Base-by-base conservation (phyloP, 495 filamentous ascomycete genomes). In the Corynascus novoguineensis region DNA sequence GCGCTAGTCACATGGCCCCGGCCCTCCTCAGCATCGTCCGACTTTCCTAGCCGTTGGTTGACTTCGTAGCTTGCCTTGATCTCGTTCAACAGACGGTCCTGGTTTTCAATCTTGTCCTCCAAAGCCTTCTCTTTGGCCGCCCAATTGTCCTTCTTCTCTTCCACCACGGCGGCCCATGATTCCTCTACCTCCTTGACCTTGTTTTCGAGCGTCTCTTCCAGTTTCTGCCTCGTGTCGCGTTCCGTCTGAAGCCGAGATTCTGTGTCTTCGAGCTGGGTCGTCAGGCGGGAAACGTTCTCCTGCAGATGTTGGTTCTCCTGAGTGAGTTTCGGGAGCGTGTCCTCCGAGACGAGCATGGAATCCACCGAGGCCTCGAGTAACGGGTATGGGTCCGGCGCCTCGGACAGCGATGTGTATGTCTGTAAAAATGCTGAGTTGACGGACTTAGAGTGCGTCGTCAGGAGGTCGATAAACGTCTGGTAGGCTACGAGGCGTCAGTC, bases 51-150 rank as follows among this genome's bases (percentile, higher is more conserved):
- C 46, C 93, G 82, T 64, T 97, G 92, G 24, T 92, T 89, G 41
- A 99, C 95, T 68, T 99, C 93, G 65, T 96, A 97, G 70, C 85
- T 96, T 21, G 93, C 93, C 74, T 97, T 97, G 59, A 97, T 80
- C 64, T 97, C 93, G 67, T 89, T 96, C 48, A 99, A 70, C 38
- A 97, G 73, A 7, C 90, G 84, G 29, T 99, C 93, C 66, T 97
- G 93, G 61, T 86, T 92, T 67, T 96, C 93, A 21, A 95, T 77
- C 68, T 96, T 97, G 60, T 97, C 92, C 64, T 93, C 90, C 38
- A 97, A 73, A 38, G 81, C 87, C 69, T 87, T 88, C 76, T 99
- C 93, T 68, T 96, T 97, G 29, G 92, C 87, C 56, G 87, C 83
- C 93, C 93, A 97, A 66, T 97, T 97, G 66, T 92, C 89, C 58